Evolutionary conservation across 768 basidiomycete genomes (phyloP), one percentile per base, ranked within the genome.

Genomic region (Sarcomyxa edulis): DNA sequence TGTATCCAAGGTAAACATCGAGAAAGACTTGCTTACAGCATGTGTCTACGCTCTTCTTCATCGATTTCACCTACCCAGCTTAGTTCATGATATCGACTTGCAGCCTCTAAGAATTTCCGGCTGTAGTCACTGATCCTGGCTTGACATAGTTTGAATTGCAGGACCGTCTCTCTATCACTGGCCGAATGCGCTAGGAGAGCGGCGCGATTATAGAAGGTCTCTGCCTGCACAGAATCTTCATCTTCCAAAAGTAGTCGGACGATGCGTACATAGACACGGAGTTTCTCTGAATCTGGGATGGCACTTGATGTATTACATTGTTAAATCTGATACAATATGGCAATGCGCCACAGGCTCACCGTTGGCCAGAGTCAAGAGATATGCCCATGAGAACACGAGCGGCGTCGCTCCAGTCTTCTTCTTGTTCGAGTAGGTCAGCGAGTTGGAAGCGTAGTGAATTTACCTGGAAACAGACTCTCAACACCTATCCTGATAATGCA

Each of bases 171-270:
- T 50, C 78, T 81, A 62, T 97, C 81, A 11, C 68, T 70, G 26
- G 85, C 78, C 11, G 82, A 78, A 56, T 92, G 86, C 16, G 90
- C 81, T 15, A 97, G 75, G 15, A 93, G 76, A 1, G 92, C 89
- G 14, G 96, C 96, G 39, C 96, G 87, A 54, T 94, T 95, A 60
- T 95, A 95, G 62, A 93, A 98, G 2, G 92, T 89, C 57, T 98
- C 95, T n/a, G 96, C 96, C 60, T 93, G 89, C 2, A 94, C 85
- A 4, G 89, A 91, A 54, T 99, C 95, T 56, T 95, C 93, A 39
- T 96, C 93, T 66, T 99, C 95, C 23, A 99, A 73, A 14, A 96
- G 73, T 5, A 98, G 72, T 12, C 96, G 83, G 37, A 98, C 89
- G 47, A 98, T 95, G 42, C 94, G 85, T 43, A 98, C 81, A 56